Evolutionary conservation across 2,329 filamentous ascomycete species (phyloP).

Genomic region (Chaetomiaceae sp.): DNA sequence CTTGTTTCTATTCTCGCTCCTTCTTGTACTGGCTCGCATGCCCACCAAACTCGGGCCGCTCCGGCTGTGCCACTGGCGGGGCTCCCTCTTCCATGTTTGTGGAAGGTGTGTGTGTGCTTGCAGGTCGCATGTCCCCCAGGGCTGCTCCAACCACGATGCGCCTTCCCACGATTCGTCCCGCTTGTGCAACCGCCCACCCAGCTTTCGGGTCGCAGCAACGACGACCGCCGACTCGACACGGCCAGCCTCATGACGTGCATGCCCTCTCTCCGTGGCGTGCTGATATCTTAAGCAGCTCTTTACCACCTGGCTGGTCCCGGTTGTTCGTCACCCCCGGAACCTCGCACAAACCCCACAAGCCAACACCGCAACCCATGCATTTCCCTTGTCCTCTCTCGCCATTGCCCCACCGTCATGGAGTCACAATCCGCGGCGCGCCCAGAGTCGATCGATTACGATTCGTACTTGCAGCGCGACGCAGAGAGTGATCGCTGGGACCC

Average conservation of each 20-base stretch:
- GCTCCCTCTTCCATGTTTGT: too few relatives aligned
- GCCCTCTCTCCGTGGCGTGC: background rate
- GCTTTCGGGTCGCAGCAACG: background rate
- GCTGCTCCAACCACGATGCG: background rate
- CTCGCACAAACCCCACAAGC: background rate
- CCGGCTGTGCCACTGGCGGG: background rate
- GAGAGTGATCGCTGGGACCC: background rate
- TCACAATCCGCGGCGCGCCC: background rate
- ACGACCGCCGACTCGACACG: background rate
- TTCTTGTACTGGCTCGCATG: background rate
- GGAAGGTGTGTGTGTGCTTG: background rate
- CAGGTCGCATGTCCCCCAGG: too few relatives aligned
- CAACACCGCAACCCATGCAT: background rate
- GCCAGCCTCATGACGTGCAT: conserved; percentile 3
- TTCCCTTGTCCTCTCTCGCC: background rate
- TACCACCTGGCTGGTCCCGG: background rate
- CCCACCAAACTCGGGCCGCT: conserved; percentile 1
- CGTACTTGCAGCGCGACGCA: background rate
- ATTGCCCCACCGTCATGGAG: conserved; percentile 8
- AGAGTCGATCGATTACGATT: background rate
- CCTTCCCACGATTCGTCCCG: background rate
- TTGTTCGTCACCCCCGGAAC: background rate
- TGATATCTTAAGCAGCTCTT: background rate
- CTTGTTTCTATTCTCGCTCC: conserved; percentile 1
- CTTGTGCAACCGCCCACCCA: background rate